These are phyloP conservation scores for Hepatocystis sp. DNA, from an alignment of 169 alveolate genomes.

Conservation along the genomic window DNA sequence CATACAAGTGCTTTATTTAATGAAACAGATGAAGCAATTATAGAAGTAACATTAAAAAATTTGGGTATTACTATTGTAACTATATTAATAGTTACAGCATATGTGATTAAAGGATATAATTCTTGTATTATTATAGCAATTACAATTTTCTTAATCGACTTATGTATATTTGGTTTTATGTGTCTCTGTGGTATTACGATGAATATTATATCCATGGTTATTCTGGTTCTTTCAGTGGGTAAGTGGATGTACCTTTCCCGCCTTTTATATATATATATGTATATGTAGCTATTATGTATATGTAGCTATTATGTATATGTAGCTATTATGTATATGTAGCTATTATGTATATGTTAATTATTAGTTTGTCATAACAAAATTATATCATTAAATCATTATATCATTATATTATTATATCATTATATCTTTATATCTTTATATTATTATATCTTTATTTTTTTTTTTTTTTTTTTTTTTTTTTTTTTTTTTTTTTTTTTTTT, in stretches of 20 bases:
- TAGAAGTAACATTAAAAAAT: constrained; percentile 41
- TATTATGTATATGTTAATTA: too few relatives aligned
- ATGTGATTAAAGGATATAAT: constrained; percentile 80
- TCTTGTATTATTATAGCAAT: constrained; percentile 81
- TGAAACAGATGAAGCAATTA: constrained; percentile 50
- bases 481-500: neutral
- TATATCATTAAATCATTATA: too few relatives aligned
- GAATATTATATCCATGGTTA: constrained; percentile 90
- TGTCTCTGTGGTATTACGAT: constrained; percentile 85
- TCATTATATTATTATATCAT: too few relatives aligned
- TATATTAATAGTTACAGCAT: constrained; percentile 79
- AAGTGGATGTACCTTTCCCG: too few relatives aligned
- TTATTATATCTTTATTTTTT: neutral
- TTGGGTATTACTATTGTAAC: constrained; percentile 49
- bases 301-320: too few relatives aligned
- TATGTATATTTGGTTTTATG: constrained; percentile 88
- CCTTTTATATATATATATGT: too few relatives aligned
- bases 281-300: too few relatives aligned
- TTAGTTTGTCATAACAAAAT: too few relatives aligned
- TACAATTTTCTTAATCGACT: constrained; percentile 82
- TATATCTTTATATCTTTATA: too few relatives aligned
- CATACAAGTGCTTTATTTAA: constrained; percentile 43
- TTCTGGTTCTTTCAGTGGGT: constrained; percentile 87
- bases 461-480: neutral
- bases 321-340: too few relatives aligned